These are phyloP conservation scores for Prosopis cineraria DNA, from an alignment of 306 rosid genomes.

Conservation along the genomic window DNA sequence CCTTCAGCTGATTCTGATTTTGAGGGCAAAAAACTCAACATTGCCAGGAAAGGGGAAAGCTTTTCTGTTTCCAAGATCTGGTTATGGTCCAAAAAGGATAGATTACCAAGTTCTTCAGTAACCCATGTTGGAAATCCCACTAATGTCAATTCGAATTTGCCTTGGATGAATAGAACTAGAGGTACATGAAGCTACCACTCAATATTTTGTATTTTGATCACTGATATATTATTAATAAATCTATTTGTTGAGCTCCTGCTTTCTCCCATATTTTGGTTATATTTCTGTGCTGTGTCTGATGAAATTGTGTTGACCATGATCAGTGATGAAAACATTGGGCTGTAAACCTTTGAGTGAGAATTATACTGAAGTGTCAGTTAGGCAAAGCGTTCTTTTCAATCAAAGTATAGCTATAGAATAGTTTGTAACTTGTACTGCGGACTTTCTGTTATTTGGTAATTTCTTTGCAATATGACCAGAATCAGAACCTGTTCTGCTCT, in stretches of 20 bases:
- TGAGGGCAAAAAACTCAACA: conserved; percentile 68
- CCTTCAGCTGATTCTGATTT: conserved; percentile 54
- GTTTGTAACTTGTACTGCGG: conserved; percentile 1
- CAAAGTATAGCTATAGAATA: background rate
- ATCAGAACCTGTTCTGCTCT: background rate
- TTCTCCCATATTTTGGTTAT: conserved; percentile 32
- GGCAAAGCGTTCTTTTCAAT: conserved; percentile 29
- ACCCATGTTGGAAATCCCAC: conserved; percentile 51
- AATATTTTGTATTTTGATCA: conserved; percentile 31
- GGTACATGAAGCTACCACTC: conserved; percentile 44
- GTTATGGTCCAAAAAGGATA: conserved; percentile 87
- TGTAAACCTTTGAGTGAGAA: conserved; percentile 33
- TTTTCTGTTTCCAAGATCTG: conserved; percentile 92
- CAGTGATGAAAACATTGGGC: conserved; percentile 20
- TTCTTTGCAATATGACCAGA: conserved; percentile 30
- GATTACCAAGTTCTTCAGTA: conserved; percentile 56
- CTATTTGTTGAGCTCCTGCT: conserved; percentile 18
- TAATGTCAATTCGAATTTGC: conserved; percentile 47
- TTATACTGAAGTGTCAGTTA: conserved; percentile 32
- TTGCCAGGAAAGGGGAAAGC: conserved; percentile 84
- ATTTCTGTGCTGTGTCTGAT: conserved; percentile 33
- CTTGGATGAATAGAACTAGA: conserved; percentile 56
- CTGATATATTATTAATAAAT: conserved; percentile 32
- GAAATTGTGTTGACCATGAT: conserved; percentile 42
- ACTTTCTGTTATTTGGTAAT: conserved; percentile 7